Evolutionary conservation across 441 rosid genomes (phyloP).

Genomic region (Bocquillonia castaneifolia): DNA sequence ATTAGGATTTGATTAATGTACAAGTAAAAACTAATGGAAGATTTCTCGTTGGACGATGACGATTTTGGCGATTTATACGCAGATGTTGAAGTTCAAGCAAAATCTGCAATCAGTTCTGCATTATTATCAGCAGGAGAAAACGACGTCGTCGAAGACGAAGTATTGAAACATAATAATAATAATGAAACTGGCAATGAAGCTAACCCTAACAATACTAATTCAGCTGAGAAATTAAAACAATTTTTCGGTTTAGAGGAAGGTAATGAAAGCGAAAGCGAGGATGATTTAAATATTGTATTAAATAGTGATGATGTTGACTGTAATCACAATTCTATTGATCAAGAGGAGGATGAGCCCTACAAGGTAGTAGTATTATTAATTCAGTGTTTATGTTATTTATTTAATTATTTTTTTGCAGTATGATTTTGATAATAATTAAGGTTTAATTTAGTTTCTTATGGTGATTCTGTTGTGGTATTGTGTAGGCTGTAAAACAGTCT

Average conservation of each 20-base stretch:
- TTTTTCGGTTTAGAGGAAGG: slow-evolving; percentile 22
- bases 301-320: slow-evolving; percentile 39
- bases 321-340: slow-evolving; percentile 15
- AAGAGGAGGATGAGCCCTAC: slow-evolving; percentile 18
- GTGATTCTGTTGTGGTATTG: slow-evolving; percentile 14
- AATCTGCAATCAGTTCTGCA: slow-evolving; percentile 26
- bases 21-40: slow-evolving; percentile 35
- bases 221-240: slow-evolving; percentile 12
- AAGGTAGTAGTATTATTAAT: slow-evolving; percentile 23
- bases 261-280: slow-evolving; percentile 56
- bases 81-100: slow-evolving; percentile 41
- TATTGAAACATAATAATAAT: slow-evolving; percentile 6
- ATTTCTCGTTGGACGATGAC: slow-evolving; percentile 37
- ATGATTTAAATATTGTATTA: slow-evolving; percentile 58
- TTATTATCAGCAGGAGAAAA: neutral
- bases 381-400: neutral
- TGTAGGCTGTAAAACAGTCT: slow-evolving; percentile 29
- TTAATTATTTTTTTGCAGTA: neutral
- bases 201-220: neutral
- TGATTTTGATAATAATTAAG: neutral
- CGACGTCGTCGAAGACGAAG: slow-evolving; percentile 19
- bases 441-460: neutral
- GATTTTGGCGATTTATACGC: slow-evolving; percentile 62
- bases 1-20: too few species aligned
- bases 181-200: neutral